Conservation (phyloP, 495 filamentous ascomycete species). For the Tuber aestivum region DNA sequence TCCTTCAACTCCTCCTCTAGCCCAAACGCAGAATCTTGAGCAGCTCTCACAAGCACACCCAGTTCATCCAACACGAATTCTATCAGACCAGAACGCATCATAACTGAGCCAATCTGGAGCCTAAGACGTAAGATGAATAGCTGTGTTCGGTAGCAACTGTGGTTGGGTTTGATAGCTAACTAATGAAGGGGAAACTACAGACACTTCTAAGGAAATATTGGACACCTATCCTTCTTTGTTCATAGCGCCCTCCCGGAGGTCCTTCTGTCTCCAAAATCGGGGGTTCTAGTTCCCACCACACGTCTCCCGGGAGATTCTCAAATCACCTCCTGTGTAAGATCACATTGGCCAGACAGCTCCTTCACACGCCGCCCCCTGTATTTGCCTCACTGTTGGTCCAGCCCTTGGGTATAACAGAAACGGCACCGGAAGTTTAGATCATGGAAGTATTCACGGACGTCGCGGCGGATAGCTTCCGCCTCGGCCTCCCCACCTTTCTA, state of each 20-base stretch:
- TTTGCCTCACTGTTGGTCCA: background rate
- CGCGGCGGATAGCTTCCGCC: background rate
- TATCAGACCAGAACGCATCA: background rate
- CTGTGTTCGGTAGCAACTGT: background rate
- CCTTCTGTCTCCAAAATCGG: background rate
- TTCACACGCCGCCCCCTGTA: background rate
- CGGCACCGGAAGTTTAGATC: fast-evolving
- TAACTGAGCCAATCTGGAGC: too few relatives aligned
- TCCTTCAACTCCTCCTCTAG: background rate
- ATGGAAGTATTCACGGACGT: constrained; percentile 7
- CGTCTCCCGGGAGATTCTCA: background rate
- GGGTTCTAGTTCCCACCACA: background rate
- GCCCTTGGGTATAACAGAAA: background rate
- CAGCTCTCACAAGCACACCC: background rate
- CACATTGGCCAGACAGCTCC: background rate
- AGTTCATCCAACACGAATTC: background rate
- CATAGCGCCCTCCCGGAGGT: background rate
- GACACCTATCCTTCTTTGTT: background rate
- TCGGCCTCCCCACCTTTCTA: background rate
- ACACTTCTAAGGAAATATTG: background rate
- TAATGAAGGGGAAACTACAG: background rate
- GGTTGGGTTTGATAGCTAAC: background rate
- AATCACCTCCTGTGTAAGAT: background rate
- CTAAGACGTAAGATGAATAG: background rate
- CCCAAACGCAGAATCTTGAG: background rate